These are phyloP conservation scores for Colletotrichum abscissum DNA, from an alignment of 2,329 filamentous ascomycete species.

Conservation along the genomic window DNA sequence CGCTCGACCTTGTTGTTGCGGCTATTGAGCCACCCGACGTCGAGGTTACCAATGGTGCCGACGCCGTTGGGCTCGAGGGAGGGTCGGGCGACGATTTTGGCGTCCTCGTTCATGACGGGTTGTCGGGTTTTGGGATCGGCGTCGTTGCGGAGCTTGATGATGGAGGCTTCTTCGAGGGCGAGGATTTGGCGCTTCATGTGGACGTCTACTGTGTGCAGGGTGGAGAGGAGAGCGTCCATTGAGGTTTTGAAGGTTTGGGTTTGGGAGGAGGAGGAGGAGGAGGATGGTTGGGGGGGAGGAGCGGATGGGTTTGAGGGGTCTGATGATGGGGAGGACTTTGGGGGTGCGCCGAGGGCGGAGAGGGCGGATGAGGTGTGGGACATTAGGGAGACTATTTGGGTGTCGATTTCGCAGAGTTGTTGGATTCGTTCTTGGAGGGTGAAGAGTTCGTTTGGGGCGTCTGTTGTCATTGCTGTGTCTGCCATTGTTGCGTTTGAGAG, in stretches of 20 bases:
- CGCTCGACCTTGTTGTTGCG: slow-evolving; percentile 83
- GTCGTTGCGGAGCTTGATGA: slow-evolving; percentile 66
- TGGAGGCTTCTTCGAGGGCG: slow-evolving; percentile 83
- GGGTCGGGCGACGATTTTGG: slow-evolving; percentile 42
- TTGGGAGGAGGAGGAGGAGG: slow-evolving; percentile 47
- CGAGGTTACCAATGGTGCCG: slow-evolving; percentile 71
- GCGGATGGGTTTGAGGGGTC: slow-evolving; percentile 64
- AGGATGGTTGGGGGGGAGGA: slow-evolving; percentile 63
- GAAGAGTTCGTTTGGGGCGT: slow-evolving; percentile 62
- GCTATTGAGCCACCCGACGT: slow-evolving; percentile 91
- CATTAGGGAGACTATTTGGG: slow-evolving; percentile 57
- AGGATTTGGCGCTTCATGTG: slow-evolving; percentile 80
- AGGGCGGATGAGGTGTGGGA: slow-evolving; percentile 59
- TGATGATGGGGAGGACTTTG: slow-evolving; percentile 47
- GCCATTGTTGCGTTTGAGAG: slow-evolving; percentile 6
- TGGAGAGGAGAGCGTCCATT: slow-evolving; percentile 75
- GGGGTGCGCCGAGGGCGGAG: slow-evolving; percentile 49
- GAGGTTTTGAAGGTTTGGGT: slow-evolving; percentile 65
- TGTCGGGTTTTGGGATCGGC: slow-evolving; percentile 36
- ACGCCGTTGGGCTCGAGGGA: slow-evolving; percentile 65
- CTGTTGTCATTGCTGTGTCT: slow-evolving; percentile 32
- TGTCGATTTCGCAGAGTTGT: slow-evolving; percentile 84
- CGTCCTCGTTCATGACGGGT: slow-evolving; percentile 37
- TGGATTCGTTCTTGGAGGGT: slow-evolving; percentile 82
- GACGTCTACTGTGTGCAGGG: slow-evolving; percentile 80